Conservation (phyloP, 2,329 filamentous ascomycete species). For the Scortechinia acanthostroma region DNA sequence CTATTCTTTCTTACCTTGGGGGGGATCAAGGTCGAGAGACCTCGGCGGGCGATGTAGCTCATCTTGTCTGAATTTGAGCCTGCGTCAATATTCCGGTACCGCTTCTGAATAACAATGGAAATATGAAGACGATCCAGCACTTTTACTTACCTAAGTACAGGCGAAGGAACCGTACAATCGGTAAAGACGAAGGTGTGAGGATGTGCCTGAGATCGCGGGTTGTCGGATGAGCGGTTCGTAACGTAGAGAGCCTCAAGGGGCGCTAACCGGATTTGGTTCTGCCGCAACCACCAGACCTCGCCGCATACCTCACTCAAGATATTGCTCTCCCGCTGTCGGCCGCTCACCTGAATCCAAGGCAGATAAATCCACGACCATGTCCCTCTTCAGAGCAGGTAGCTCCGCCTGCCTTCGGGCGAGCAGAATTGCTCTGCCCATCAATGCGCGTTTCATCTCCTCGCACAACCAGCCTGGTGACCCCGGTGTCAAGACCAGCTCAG, state of each 20-base stretch:
- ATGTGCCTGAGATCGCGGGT: not conserved
- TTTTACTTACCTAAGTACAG: too few species aligned
- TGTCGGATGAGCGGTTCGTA: constrained; percentile 1
- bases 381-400: not conserved
- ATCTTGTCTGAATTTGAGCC: constrained; percentile 51
- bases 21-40: constrained; percentile 95
- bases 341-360: not conserved
- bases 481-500: constrained; percentile 19
- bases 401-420: not conserved
- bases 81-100: too few species aligned
- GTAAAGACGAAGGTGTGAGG: too few species aligned
- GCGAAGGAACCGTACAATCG: too few species aligned
- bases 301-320: not conserved
- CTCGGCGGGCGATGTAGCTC: constrained; percentile 86
- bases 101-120: too few species aligned
- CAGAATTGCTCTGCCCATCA: not conserved
- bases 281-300: not conserved
- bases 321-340: not conserved
- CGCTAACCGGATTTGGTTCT: not conserved
- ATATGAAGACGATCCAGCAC: too few species aligned
- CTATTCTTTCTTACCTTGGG: constrained; percentile 71
- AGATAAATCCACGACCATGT: not conserved
- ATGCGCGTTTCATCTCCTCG: not conserved
- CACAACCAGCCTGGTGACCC: constrained; percentile 5
- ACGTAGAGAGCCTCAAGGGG: not conserved